Base-by-base conservation (phyloP, 2,329 filamentous ascomycete species). In the Scedosporium apiospermum region DNA sequence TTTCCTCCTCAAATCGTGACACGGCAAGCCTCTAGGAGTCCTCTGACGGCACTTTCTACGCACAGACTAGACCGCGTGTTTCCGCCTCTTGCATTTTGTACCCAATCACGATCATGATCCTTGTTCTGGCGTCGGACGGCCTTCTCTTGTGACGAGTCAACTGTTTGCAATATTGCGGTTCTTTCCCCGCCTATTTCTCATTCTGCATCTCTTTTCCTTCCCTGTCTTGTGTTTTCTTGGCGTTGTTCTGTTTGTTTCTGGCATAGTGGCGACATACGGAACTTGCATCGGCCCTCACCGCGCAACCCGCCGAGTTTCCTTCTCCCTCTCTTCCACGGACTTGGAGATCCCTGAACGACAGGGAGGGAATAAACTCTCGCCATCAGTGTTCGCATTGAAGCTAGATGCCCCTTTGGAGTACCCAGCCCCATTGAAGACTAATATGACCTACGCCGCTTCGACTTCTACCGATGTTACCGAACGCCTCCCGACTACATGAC, bases 191-290 rank as follows among this genome's bases (percentile, higher is more conserved):
- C 41, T 41, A 18, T 18, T 38, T 55, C 38, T 55, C 21, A 38
- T 30, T n/a, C 16, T 58, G 18, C 61, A 49, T 58, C 62, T 42
- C 64, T 65, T 67, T 67, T 68, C 67, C 66, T 63, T 67, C 3
- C 62, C 62, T 67, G 66, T 64, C 34, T 55, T 38, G 57, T 65
- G 65, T 65, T 64, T 64, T 67, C 65, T 65, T 63, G 65, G 63
- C 65, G 63, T 65, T 64, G 65, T 65, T 69, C 63, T 70, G 66
- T 71, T 69, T 68, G 68, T 38, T 60, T 61, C 16, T 63, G 57
- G 26, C 49, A 58, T 55, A 14, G 58, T 53, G 34, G 41, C 49
- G 58, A 38, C 30, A 55, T 57, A 34, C 49, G 41, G 21, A 57
- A 44, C 38, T 63, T 51, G 49, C 41, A 44, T 38, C 38, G 41